Conservation (phyloP, 2,329 filamentous ascomycete genomes). For the Fusarium redolens region DNA sequence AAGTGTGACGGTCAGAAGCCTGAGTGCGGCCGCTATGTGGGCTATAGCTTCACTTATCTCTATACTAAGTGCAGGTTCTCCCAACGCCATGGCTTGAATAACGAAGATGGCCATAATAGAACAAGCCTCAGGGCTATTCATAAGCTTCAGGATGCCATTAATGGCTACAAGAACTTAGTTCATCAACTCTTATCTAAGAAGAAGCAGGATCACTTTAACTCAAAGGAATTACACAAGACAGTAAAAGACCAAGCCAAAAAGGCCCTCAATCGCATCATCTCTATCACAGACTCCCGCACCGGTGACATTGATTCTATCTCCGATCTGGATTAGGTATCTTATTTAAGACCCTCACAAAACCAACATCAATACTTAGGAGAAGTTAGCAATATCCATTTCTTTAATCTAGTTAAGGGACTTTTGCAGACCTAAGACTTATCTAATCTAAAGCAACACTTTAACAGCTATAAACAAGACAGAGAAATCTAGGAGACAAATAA, state of each 20-base stretch:
- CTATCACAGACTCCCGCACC: background rate
- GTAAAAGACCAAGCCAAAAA: background rate
- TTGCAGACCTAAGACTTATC: background rate
- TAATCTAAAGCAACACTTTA: background rate
- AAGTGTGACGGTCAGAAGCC: background rate
- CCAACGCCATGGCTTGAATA: background rate
- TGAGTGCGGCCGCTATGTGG: background rate
- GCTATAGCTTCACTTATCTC: background rate
- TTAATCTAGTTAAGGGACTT: background rate
- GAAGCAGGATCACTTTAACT: background rate
- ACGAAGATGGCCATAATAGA: background rate
- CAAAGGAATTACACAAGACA: background rate
- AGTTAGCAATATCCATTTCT: background rate
- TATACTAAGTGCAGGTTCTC: background rate
- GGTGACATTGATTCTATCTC: too few relatives aligned
- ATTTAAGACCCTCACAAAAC: too few relatives aligned
- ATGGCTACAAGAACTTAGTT: background rate
- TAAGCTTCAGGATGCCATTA: background rate
- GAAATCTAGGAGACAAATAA: background rate
- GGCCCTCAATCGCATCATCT: background rate
- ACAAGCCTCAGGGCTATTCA: background rate
- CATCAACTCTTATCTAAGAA: background rate
- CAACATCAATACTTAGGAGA: background rate
- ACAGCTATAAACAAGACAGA: background rate
- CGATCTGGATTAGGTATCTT: too few relatives aligned